Evolutionary conservation across 1,139 yeast genomes (phyloP).

Genomic region (Kodamaea sp.): DNA sequence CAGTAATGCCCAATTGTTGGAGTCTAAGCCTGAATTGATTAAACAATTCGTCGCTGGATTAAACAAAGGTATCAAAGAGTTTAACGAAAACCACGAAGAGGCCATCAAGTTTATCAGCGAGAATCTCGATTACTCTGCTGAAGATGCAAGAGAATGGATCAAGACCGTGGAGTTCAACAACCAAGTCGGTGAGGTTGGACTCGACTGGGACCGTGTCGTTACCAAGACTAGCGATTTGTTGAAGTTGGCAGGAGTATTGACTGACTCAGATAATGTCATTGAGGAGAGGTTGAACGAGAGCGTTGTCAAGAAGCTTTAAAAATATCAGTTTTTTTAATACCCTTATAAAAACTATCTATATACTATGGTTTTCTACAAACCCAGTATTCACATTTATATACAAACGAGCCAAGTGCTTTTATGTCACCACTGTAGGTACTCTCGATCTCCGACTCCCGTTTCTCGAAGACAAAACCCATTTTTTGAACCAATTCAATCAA

Average conservation of each 20-base stretch:
- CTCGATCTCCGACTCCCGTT: conserved; percentile 45
- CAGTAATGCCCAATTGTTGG: conserved; percentile 40
- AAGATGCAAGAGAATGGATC: conserved; percentile 80
- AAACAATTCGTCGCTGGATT: conserved; percentile 52
- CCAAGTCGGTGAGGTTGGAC: conserved; percentile 38
- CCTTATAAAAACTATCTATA: background rate
- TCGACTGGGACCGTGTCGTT: conserved; percentile 55
- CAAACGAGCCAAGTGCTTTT: conserved; percentile 55
- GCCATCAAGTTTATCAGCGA: conserved; percentile 64
- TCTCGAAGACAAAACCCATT: conserved; percentile 56
- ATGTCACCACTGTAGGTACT: conserved; percentile 60
- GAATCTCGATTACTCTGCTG: conserved; percentile 72
- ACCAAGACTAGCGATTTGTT: conserved; percentile 62
- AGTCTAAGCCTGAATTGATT: conserved; percentile 28
- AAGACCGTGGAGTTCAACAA: conserved; percentile 68
- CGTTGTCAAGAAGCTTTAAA: conserved; percentile 14
- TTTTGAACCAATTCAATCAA: conserved; percentile 47
- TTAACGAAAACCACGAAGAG: conserved; percentile 59
- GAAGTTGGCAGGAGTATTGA: conserved; percentile 59
- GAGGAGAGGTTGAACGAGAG: conserved; percentile 32
- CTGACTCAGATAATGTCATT: conserved; percentile 35
- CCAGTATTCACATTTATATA: conserved; percentile 74
- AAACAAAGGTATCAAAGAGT: conserved; percentile 68
- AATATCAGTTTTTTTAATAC: background rate
- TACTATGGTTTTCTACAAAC: conserved; percentile 43